Evolutionary conservation across 495 filamentous ascomycete species (phyloP).

Genomic region (Darksidea phi): DNA sequence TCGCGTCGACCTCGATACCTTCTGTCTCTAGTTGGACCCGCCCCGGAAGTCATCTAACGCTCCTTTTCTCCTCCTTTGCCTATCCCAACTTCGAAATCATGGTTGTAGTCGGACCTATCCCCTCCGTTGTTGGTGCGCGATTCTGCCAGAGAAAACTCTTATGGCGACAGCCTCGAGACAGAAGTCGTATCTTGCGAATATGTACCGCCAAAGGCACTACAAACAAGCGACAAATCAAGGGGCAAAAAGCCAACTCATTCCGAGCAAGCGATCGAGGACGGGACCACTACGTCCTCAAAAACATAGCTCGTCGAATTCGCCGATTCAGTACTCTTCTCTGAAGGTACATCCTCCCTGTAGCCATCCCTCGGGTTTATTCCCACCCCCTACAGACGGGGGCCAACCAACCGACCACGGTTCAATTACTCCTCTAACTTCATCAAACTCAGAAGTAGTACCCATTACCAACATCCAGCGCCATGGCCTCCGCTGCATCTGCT

Average conservation of each 20-base stretch:
- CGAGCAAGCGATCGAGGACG: not conserved
- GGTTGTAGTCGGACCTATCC: conserved; percentile 6
- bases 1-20: no score
- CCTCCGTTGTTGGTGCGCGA: conserved; percentile 21
- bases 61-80: no score
- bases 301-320: conserved; percentile 20
- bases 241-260: conserved; percentile 7
- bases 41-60: no score
- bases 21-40: no score
- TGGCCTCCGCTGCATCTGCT: conserved; percentile 19
- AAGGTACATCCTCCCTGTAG: conserved; percentile 5
- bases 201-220: conserved; percentile 4
- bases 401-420: conserved; percentile 28
- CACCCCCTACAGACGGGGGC: not conserved
- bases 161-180: conserved; percentile 20
- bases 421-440: not conserved
- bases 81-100: not conserved
- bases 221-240: not conserved
- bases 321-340: conserved; percentile 26
- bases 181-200: conserved; percentile 30
- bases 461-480: conserved; percentile 24
- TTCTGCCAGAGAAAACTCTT: conserved; percentile 30
- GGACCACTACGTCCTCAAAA: not conserved
- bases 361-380: not conserved
- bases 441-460: not conserved